Base-by-base conservation (phyloP, 805 yeast species). In the Metschnikowia picachoensis region DNA sequence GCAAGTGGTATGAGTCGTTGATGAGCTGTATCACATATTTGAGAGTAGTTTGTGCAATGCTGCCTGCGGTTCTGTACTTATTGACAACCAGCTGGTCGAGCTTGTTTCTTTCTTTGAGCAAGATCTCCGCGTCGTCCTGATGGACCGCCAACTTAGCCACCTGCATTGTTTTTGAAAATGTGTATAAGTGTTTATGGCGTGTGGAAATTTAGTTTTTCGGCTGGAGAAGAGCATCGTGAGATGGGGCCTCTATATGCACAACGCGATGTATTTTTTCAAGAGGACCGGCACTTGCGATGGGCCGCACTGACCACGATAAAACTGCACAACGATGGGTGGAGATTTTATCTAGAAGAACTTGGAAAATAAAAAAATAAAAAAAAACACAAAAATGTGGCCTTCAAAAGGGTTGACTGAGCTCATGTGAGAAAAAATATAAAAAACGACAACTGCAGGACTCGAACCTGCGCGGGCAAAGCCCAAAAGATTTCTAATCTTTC, bases 31-130 rank as follows among this genome's bases (percentile, higher is more conserved):
- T 70, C 41, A 87, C 70, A 62, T 86, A 85, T 48, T 78, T 68
- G 55, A 91, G 72, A 46, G 89, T 84, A 16, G 95, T 85, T 68
- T 91, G 97, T 4, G 94, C 72, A 56, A 90, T 82, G 66, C 87
- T 89, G 39, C 96, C 97, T 4, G 96, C 96, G 41, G 82, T 73
- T 67, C 95, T 79, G 68, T 91, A 90, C 68, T 90, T 91, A 56
- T 85, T 92, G 27, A 88, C 62, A 10, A 84, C 83, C 14, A 75
- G 50, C 29, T 74, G 82, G 54, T 72, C 73, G 53, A 89, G 74
- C 35, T 80, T 76, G 64, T 89, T 89, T 62, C 80, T 87, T 51
- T 83, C 83, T 55, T 80, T 82, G 55, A 89, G 73, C 49, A 88
- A 74, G 54, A 83, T 69, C 57, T 85, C 83, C 43, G 86, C 83